Percentiles rank a stretch among this genome's conserved stretches.
These are phyloP conservation scores for Chalaropsis thielavioides DNA, from an alignment of 2,329 filamentous ascomycete species.

Conservation along the genomic window DNA sequence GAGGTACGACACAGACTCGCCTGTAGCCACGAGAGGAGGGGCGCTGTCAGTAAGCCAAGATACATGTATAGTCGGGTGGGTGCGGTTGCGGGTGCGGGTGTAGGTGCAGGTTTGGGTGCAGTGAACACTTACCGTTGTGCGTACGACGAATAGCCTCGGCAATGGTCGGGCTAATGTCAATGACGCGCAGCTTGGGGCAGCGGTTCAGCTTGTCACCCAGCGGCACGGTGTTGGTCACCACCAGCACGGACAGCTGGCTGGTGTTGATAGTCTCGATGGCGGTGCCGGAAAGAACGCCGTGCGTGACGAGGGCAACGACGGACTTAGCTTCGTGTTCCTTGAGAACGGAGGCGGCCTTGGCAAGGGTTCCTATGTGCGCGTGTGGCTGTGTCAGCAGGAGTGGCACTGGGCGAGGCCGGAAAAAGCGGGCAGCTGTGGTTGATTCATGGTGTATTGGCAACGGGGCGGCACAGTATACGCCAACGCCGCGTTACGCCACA, in stretches of 20 bases:
- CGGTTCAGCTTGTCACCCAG: constrained; percentile 58
- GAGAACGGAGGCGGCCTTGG: constrained; percentile 78
- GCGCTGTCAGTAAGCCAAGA: too few species aligned
- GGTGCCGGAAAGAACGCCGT: constrained; percentile 78
- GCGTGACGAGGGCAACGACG: constrained; percentile 89
- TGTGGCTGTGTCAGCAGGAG: neutral
- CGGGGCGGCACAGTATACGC: too few species aligned
- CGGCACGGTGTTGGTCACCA: constrained; percentile 64
- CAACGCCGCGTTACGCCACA: neutral
- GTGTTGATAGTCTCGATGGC: constrained; percentile 77
- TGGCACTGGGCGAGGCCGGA: neutral
- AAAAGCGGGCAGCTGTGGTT: too few species aligned
- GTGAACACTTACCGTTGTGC: constrained; percentile 49
- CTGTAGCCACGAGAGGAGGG: neutral
- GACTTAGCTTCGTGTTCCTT: constrained; percentile 75
- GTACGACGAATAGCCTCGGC: constrained; percentile 56
- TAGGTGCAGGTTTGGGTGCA: too few species aligned
- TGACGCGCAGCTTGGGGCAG: constrained; percentile 72
- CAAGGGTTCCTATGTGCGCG: constrained; percentile 24
- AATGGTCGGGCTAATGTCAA: constrained; percentile 77
- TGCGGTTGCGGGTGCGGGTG: too few species aligned
- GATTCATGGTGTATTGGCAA: neutral
- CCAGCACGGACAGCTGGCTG: constrained; percentile 60
- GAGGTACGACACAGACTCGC: constrained; percentile 48
- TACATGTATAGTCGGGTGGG: too few species aligned